Evolutionary conservation across 495 filamentous ascomycete genomes (phyloP), one percentile per base, ranked within the genome.

Genomic region (Astrothelium macrocarpum): DNA sequence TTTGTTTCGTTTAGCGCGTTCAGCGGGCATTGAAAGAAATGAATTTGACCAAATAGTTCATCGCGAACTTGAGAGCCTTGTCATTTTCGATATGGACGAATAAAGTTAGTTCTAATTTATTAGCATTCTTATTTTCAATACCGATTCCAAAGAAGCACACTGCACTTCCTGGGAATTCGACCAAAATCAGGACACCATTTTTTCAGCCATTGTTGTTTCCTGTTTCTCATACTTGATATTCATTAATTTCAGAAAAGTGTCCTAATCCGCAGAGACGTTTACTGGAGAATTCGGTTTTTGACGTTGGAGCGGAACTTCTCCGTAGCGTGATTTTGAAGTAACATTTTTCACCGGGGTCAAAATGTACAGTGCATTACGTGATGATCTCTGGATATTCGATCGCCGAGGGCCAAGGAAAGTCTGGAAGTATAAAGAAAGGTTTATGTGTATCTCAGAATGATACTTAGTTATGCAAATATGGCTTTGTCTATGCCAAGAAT

Each of bases 41-140:
- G 92, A 96, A 66, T 97, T 98, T 75, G 88, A 91, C 74, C 77
- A 82, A 60, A 73, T 96, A 65, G 82, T 98, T 1, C 80, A 81
- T 75, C 89, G 81, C 2, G 94, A 98, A 76, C 71, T 97, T 67
- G 87, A 92, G 62, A 80, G 87, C 62, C 72, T 97, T 71, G 79
- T 82, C 34, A 74, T 96, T 72, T 79, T 95, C 68, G 91, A 94
- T 73, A 81, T 86, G 56, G 85, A 86, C 68, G 78, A 77, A 42
- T 66, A 26, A 20, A 14, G 3, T 32, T 29, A 7, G 29, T 56
- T 28, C 49, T 25, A 56, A 56, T 56, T 29, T 29, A 20, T n/a
- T 29, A 16, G 5, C 26, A 28, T 29, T 56, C 16, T 5, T 25
- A 28, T 56, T 12, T 56, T 10, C 49, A 5, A 49, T 20, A 16